These are phyloP conservation scores for Caloboletus firmus DNA, from an alignment of 1,284 basidiomycete species.

Conservation along the genomic window DNA sequence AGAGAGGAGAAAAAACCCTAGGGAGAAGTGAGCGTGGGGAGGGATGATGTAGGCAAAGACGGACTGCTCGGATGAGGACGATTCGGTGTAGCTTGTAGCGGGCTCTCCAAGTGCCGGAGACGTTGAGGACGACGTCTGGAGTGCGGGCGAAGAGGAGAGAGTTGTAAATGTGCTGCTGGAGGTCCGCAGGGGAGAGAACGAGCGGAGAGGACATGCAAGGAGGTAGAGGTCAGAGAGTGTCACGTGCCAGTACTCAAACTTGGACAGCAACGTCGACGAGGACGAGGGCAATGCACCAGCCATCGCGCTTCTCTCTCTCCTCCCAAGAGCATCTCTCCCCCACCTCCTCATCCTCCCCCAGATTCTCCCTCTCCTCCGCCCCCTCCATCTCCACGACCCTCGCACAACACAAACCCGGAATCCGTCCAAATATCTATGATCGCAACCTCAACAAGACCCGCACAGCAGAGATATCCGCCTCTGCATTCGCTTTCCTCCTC, in stretches of 20 bases:
- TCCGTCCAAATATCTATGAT: slow-evolving; percentile 78
- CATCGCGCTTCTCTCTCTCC: slow-evolving; percentile 66
- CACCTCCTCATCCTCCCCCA: slow-evolving; percentile 51
- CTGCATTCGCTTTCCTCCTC: slow-evolving; percentile 87
- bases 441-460: slow-evolving; percentile 82
- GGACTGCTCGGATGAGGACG: slow-evolving; percentile 80
- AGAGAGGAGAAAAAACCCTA: slow-evolving; percentile 84
- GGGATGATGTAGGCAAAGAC: background rate
- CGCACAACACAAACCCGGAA: slow-evolving; percentile 39
- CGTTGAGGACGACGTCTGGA: slow-evolving; percentile 72
- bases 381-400: slow-evolving; percentile 49
- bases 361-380: slow-evolving; percentile 66
- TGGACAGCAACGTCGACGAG: background rate
- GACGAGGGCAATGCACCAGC: slow-evolving; percentile 40
- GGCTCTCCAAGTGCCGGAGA: slow-evolving; percentile 72
- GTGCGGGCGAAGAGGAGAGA: slow-evolving; percentile 73
- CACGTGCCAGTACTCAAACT: background rate
- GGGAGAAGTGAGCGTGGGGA: background rate
- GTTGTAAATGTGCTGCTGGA: slow-evolving; percentile 73
- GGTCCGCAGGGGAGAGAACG: slow-evolving; percentile 44
- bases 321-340: slow-evolving; percentile 66
- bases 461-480: slow-evolving; percentile 75
- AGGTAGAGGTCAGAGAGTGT: background rate
- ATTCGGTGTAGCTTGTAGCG: slow-evolving; percentile 79
- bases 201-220: slow-evolving; percentile 30